Evolutionary conservation across 139 green algal genomes (phyloP).

Genomic region (Chlorella vulgaris): DNA sequence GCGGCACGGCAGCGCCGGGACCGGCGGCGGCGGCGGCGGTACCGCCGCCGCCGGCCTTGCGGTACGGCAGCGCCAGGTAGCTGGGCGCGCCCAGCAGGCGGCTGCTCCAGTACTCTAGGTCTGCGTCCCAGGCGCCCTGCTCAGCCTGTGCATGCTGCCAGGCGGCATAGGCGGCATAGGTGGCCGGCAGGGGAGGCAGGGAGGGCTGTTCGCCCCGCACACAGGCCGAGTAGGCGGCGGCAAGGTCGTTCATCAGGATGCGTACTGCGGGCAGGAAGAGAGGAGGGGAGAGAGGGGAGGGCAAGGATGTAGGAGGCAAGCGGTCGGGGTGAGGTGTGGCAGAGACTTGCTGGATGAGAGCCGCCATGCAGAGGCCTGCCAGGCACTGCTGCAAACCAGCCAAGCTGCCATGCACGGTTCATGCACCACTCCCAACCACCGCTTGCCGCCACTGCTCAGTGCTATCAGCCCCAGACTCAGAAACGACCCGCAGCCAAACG

Average conservation of each 20-base stretch:
- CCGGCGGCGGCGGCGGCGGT: not conserved
- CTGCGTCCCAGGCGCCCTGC: not conserved
- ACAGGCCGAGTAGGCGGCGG: not conserved
- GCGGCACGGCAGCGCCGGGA: not conserved
- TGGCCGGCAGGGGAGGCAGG: not conserved
- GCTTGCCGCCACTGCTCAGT: not conserved
- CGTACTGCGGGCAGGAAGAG: not conserved
- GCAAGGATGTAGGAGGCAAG: not conserved
- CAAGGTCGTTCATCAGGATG: not conserved
- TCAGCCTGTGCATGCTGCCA: not conserved
- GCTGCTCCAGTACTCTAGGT: not conserved
- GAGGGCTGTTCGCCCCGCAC: not conserved
- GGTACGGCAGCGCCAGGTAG: not conserved
- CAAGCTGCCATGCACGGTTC: no score
- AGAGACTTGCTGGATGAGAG: no score
- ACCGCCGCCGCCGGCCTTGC: not conserved
- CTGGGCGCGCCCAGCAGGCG: not conserved
- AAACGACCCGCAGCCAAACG: not conserved
- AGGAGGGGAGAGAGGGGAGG: not conserved
- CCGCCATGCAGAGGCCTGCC: no score
- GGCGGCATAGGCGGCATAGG: not conserved
- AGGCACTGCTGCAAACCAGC: no score
- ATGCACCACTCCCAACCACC: no score
- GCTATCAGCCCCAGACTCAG: not conserved
- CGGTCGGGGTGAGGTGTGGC: no score